Evolutionary conservation across 148 eudicot species (phyloP).

Genomic region (Camellia japonica): DNA sequence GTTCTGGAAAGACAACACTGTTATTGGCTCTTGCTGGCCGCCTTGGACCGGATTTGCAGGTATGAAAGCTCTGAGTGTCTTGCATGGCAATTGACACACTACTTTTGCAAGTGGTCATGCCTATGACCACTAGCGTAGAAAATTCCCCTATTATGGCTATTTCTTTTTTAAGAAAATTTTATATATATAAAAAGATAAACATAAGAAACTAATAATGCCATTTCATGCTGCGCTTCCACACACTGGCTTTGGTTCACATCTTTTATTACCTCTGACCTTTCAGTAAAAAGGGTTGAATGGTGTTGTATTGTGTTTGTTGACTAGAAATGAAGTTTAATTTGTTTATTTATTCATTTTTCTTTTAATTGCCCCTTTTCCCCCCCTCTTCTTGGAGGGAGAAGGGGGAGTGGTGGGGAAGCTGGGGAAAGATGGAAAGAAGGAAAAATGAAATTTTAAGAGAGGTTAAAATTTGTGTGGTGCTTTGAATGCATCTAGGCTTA

Average conservation of each 20-base stretch:
- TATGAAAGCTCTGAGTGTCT: constrained; percentile 29
- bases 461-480: not conserved
- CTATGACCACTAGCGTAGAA: not conserved
- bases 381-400: not conserved
- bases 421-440: not conserved
- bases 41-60: constrained; percentile 75
- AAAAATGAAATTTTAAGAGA: not conserved
- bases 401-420: not conserved
- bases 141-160: not conserved
- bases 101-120: not conserved
- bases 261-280: not conserved
- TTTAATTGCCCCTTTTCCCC: not conserved
- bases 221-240: not conserved
- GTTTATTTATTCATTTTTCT: not conserved
- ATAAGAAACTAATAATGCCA: not conserved
- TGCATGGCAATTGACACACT: constrained; percentile 2
- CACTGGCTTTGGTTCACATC: not conserved
- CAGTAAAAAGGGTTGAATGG: not conserved
- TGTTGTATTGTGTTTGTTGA: not conserved
- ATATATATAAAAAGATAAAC: not conserved
- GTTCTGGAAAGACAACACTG: constrained; percentile 91
- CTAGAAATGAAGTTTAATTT: not conserved
- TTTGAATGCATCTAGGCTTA: not conserved
- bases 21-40: constrained; percentile 93
- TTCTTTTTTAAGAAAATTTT: not conserved